Evolutionary conservation across 2,329 filamentous ascomycete genomes (phyloP).

Genomic region (Periconia digitata): DNA sequence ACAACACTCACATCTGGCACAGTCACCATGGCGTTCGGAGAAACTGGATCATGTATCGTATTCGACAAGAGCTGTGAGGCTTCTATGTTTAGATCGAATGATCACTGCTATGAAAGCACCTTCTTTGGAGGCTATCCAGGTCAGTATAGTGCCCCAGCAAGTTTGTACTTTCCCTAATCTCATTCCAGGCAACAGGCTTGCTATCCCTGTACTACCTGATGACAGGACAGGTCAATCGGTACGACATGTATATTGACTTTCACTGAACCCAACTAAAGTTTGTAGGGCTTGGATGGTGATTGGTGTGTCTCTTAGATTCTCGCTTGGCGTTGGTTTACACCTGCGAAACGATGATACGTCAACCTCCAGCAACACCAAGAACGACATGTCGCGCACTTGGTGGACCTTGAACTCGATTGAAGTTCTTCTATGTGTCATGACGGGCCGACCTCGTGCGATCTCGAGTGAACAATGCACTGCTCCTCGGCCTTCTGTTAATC

Average conservation of each 20-base stretch:
- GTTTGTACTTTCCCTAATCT: constrained; percentile 12
- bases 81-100: neutral
- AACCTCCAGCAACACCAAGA: constrained; percentile 24
- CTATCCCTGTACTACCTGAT: constrained; percentile 29
- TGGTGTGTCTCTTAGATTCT: constrained; percentile 41
- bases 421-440: constrained; percentile 33
- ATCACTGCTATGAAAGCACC: neutral
- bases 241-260: neutral
- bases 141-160: neutral
- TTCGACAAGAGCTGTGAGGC: constrained; percentile 21
- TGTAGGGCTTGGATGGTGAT: constrained; percentile 40
- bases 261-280: neutral
- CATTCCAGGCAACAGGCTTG: constrained; percentile 21
- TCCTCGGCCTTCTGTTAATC: neutral
- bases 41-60: constrained; percentile 34
- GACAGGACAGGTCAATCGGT: constrained; percentile 25
- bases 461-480: constrained; percentile 29
- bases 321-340: constrained; percentile 41
- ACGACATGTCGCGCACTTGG: constrained; percentile 42
- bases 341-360: constrained; percentile 37
- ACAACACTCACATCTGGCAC: constrained; percentile 31
- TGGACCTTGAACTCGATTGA: constrained; percentile 42
- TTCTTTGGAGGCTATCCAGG: neutral
- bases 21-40: too few relatives aligned
- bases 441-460: constrained; percentile 37